phyloP scores from a whole-genome alignment of 2,329 filamentous ascomycete genomes.

The Colletotrichum sojae region DNA sequence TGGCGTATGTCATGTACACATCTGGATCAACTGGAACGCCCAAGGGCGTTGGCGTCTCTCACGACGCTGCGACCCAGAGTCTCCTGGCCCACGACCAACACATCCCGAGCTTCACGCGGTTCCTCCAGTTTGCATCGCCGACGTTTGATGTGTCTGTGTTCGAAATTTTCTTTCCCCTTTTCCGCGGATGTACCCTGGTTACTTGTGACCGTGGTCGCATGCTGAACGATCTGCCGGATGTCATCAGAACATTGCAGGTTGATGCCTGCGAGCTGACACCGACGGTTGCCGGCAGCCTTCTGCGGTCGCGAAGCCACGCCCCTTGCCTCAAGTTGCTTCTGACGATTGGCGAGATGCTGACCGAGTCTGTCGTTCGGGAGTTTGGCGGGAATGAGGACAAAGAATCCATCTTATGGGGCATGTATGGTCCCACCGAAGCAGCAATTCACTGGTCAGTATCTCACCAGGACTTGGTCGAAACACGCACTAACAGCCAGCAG shows the following conservation, averaged over 20 bases:
- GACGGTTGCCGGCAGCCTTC: conserved; percentile 84
- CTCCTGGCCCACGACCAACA: conserved; percentile 84
- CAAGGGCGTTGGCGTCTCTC: conserved; percentile 88
- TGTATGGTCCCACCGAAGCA: conserved; percentile 96
- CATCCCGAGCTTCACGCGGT: conserved; percentile 82
- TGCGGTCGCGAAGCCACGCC: conserved; percentile 76
- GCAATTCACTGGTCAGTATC: conserved; percentile 81
- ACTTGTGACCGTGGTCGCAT: conserved; percentile 78
- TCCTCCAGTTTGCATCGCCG: conserved; percentile 91
- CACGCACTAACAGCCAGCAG: not conserved
- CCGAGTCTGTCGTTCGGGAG: conserved; percentile 79
- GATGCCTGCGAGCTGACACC: conserved; percentile 93
- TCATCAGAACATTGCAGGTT: conserved; percentile 75
- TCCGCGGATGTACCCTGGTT: conserved; percentile 80
- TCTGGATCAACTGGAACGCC: conserved; percentile 91
- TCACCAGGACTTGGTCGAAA: not conserved
- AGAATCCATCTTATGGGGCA: conserved; percentile 83
- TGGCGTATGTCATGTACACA: conserved; percentile 95
- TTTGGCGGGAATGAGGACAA: conserved; percentile 74
- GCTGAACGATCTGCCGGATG: conserved; percentile 80
- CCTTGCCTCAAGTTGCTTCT: conserved; percentile 80
- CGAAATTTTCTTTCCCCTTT: conserved; percentile 92
- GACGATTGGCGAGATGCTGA: conserved; percentile 96
- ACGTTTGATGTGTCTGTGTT: conserved; percentile 97
- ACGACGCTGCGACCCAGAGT: conserved; percentile 84